Percentiles rank a stretch among this genome's conserved stretches.
phyloP scores from a whole-genome alignment of 2,329 filamentous ascomycete genomes.

The Salinomyces thailandicus region DNA sequence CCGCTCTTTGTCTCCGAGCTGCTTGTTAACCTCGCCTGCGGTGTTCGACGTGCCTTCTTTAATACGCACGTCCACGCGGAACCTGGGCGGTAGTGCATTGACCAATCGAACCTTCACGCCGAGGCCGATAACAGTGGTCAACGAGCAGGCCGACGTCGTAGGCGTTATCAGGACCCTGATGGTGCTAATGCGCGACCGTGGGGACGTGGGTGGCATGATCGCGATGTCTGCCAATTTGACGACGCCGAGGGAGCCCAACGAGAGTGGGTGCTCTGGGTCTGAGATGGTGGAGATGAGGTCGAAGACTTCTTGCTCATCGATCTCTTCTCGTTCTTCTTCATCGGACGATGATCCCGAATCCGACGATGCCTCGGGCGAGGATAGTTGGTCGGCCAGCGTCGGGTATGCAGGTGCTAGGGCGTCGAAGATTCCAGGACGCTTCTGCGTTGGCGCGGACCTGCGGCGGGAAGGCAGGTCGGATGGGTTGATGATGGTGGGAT shows the following conservation, averaged over 20 bases:
- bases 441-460: conserved; percentile 31
- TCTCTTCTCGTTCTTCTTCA: conserved; percentile 62
- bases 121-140: conserved; percentile 91
- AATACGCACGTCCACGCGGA: conserved; percentile 82
- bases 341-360: conserved; percentile 36
- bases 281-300: conserved; percentile 92
- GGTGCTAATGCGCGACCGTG: conserved; percentile 53
- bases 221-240: conserved; percentile 92
- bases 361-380: conserved; percentile 23
- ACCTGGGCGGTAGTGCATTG: conserved; percentile 81
- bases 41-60: conserved; percentile 95
- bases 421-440: conserved; percentile 44
- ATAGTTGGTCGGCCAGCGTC: conserved; percentile 29
- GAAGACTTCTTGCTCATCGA: conserved; percentile 96
- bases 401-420: conserved; percentile 41
- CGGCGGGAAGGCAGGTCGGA: conserved; percentile 79
- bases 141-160: conserved; percentile 91
- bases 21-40: conserved; percentile 92
- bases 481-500: conserved; percentile 82
- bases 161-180: conserved; percentile 87
- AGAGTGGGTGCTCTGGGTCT: conserved; percentile 92
- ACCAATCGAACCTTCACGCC: conserved; percentile 86
- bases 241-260: conserved; percentile 83
- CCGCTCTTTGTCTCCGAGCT: conserved; percentile 89
- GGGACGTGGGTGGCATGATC: conserved; percentile 58